phyloP scores from a whole-genome alignment of 2,329 filamentous ascomycete species.

The Trichoderma semiorbis region DNA sequence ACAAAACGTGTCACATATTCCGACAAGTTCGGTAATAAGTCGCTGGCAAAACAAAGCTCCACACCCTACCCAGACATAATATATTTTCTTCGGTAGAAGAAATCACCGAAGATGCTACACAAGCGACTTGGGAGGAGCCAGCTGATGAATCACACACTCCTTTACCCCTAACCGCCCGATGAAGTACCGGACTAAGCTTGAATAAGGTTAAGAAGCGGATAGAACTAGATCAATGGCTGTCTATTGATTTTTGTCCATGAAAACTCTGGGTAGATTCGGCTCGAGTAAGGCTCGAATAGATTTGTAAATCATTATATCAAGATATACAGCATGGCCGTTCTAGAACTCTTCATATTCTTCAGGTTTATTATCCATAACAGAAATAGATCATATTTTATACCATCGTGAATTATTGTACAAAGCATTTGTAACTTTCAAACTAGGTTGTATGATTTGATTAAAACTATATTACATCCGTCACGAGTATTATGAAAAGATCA shows the following conservation, averaged over 20 bases:
- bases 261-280: neutral
- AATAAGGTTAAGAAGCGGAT: neutral
- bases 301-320: neutral
- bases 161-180: neutral
- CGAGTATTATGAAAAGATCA: neutral
- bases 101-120: neutral
- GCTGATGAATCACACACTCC: neutral
- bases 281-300: neutral
- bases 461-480: neutral
- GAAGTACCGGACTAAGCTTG: neutral
- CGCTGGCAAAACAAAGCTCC: neutral
- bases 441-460: neutral
- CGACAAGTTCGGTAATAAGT: neutral
- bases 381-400: neutral
- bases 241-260: neutral
- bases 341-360: neutral
- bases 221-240: neutral
- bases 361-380: neutral
- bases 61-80: neutral
- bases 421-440: neutral
- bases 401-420: neutral
- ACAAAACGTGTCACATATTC: neutral
- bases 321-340: neutral
- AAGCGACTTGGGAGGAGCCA: neutral
- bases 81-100: neutral